Percentiles rank a stretch among this genome's conserved stretches.
These are phyloP conservation scores for Ilyonectria destructans DNA, from an alignment of 2,329 filamentous ascomycete species.

Conservation along the genomic window DNA sequence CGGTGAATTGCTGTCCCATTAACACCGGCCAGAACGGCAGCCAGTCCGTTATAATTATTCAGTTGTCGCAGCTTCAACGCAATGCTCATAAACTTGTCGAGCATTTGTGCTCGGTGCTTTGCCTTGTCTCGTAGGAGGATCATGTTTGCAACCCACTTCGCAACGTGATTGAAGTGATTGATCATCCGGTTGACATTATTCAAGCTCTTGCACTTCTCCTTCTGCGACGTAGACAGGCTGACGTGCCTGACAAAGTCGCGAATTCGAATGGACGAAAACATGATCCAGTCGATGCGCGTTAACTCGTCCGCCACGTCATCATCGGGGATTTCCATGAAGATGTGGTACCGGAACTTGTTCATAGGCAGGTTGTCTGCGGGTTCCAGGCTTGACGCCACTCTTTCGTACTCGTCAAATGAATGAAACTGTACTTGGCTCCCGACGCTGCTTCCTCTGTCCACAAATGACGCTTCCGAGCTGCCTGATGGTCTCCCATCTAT, in stretches of 20 bases:
- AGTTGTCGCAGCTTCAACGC: conserved; percentile 88
- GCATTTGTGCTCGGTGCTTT: conserved; percentile 90
- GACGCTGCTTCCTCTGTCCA: conserved; percentile 58
- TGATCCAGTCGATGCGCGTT: conserved; percentile 97
- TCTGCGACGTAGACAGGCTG: conserved; percentile 79
- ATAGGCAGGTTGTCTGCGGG: conserved; percentile 80
- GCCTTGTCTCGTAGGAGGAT: conserved; percentile 93
- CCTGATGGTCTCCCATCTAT: conserved; percentile 62
- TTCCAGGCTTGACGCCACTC: conserved; percentile 81
- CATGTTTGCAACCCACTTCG: conserved; percentile 87
- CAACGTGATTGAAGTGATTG: conserved; percentile 89
- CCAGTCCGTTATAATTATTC: conserved; percentile 97
- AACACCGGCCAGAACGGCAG: conserved; percentile 94
- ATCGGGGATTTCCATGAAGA: conserved; percentile 89
- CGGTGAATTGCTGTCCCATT: conserved; percentile 91
- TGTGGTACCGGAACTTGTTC: conserved; percentile 90
- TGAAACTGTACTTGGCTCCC: conserved; percentile 72
- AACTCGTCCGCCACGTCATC: conserved; percentile 92
- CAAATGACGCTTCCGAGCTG: conserved; percentile 62
- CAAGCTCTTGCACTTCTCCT: conserved; percentile 83
- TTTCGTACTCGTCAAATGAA: conserved; percentile 84
- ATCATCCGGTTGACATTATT: conserved; percentile 96
- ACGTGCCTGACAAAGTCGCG: conserved; percentile 95
- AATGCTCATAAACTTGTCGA: conserved; percentile 97
- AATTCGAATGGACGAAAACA: conserved; percentile 95